phyloP scores from a whole-genome alignment of 2,329 filamentous ascomycete species.

The Talaromyces sp. region DNA sequence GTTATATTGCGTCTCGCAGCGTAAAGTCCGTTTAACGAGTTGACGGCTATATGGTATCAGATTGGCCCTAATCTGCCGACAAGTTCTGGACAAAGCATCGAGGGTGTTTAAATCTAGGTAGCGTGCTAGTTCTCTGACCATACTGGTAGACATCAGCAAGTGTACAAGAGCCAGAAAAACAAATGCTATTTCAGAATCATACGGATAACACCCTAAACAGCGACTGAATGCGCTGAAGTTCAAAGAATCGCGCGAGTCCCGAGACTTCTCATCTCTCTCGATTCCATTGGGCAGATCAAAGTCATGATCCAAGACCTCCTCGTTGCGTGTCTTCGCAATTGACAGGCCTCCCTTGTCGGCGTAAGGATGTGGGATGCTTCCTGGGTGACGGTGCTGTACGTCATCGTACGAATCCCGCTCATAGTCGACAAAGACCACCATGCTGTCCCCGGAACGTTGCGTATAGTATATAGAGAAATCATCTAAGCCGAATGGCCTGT shows the following conservation, averaged over 20 bases:
- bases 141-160: constrained; percentile 49
- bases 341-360: constrained; percentile 13
- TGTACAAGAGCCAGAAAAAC: constrained; percentile 13
- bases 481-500: constrained; percentile 19
- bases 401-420: constrained; percentile 37
- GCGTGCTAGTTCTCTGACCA: constrained; percentile 70
- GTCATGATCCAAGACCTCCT: background rate
- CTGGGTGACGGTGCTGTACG: constrained; percentile 23
- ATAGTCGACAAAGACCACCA: constrained; percentile 49
- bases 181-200: constrained; percentile 22
- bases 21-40: constrained; percentile 70
- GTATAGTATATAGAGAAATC: constrained; percentile 13
- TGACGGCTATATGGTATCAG: constrained; percentile 74
- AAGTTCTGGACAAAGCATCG: constrained; percentile 76
- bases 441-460: constrained; percentile 29
- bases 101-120: constrained; percentile 83
- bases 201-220: constrained; percentile 49
- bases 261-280: constrained; percentile 15
- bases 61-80: constrained; percentile 71
- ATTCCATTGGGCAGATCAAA: constrained; percentile 3
- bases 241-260: constrained; percentile 16
- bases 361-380: constrained; percentile 20
- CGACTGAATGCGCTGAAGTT: constrained; percentile 40
- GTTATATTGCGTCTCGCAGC: constrained; percentile 55
- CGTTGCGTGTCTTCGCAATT: background rate